Evolutionary conservation across 768 basidiomycete genomes (phyloP), one percentile per base, ranked within the genome.

Genomic region (Podaxis sp.): DNA sequence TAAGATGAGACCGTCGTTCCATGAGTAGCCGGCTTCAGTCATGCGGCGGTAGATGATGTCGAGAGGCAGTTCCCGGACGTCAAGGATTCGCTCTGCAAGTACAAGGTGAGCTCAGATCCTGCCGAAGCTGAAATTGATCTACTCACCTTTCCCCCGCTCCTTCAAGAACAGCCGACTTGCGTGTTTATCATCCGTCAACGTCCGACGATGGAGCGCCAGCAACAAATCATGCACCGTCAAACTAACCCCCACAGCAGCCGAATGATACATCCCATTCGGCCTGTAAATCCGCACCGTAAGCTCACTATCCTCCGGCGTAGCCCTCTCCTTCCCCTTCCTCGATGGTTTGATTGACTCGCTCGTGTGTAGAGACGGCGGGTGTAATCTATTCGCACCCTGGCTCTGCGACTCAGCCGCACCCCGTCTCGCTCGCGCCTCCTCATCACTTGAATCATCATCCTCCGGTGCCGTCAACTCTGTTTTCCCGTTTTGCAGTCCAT

Each of bases 21-120:
- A 82, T 55, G 89, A 87, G 67, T 94, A 98, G 0, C 96, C 96
- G 3, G 94, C 94, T 71, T 96, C 93, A 66, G 91, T 86, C 64
- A 98, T 77, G 40, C 94, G 82, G 43, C 91, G 82, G 61, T 88
- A 83, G 22, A 96, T 90, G 63, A 97, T 93, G 38, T 86, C 84
- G 1, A 94, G 89, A 0, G 96, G 96, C 51, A 84, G 79, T 74
- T 99, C 97, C 1, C 87, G 86, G 19, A 85, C 83, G 7, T 86
- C 86, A 60, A 99, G 77, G 41, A 94, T 80, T 12, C 96, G 89
- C 69, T 98, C 96, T 96, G 70, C 12, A 19, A 24, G 63, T 47
- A 50, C 57, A 46, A 59, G 51, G 53, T 55, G 12, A 37, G 57
- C 29, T 9, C 17, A 63, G 15, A 41, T 51, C 29, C 29, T 52